Base-by-base conservation (phyloP, 108 stramenopile species). In the Poteriospumella lacustris region DNA sequence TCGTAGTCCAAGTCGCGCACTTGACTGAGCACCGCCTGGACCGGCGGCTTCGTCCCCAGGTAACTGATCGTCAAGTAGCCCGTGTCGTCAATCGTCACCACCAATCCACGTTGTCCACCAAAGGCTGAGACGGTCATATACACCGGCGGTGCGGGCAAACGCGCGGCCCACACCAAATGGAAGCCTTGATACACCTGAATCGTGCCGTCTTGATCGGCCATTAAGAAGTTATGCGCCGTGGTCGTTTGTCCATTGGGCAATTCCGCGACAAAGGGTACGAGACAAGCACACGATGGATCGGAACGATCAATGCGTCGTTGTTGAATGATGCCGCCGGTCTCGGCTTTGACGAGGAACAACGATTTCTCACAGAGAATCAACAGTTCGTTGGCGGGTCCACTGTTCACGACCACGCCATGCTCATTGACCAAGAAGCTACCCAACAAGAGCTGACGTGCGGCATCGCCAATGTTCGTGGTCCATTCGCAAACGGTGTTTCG, bases 21-120 rank as follows among this genome's bases (percentile, higher is more conserved):
- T 26, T 70, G 58, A 1, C 62, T 1, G 33, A 42, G 44, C 2
- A 80, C 79, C 2, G 83, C 38, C 5, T 76, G 40, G 2, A 72
- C 73, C 26, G 85, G 85, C 29, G 85, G 85, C 41, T 84, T 80
- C 0, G 83, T 85, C 1, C 85, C 85, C 58, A 80, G 78, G 34
- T 84, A 86, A 41, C 31, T 67, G 19, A 81, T 67, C 1, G 67
- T 1, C 1, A 78, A 9, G 44, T 76, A 41, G 36, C 76, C 76
- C 38, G 1, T 1, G 43, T 68, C 44, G 12, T 52, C 79, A 19
- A 73, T 34, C 40, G 70, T 73, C 3, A 73, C 70, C 9, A 73
- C 36, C 31, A 73, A 31, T 24, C 70, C 70, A 5, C 5, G 43
- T 24, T 34, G 12, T 42, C 41, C 36, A 5, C 70, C 70, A 42